A percentile compares a stretch with the other conserved stretches of the same genome.
Evolutionary conservation across 2,329 filamentous ascomycete species (phyloP).

Genomic region (Cercospora brassicicola): DNA sequence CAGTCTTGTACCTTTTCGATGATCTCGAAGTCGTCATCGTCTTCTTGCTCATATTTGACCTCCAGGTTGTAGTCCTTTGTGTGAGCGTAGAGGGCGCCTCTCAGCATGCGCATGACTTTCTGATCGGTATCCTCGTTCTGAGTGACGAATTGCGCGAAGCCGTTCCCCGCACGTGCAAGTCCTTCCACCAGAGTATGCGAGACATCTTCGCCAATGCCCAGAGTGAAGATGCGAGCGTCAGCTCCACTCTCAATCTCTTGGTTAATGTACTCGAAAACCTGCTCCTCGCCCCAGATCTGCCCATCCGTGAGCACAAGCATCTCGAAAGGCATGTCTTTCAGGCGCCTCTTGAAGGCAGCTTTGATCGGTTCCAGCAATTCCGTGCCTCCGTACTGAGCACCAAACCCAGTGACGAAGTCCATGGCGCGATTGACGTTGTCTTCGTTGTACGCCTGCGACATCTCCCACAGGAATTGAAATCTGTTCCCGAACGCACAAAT

Average conservation of each 20-base stretch:
- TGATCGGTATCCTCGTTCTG: constrained; percentile 65
- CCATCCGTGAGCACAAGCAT: constrained; percentile 60
- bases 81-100: constrained; percentile 67
- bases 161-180: constrained; percentile 58
- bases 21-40: constrained; percentile 61
- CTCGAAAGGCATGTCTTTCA: constrained; percentile 51
- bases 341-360: constrained; percentile 50
- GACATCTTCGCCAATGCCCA: constrained; percentile 57
- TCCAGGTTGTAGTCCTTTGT: constrained; percentile 64
- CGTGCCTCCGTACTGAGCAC: constrained; percentile 55
- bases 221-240: constrained; percentile 56
- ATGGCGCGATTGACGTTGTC: constrained; percentile 49
- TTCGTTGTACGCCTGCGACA: constrained; percentile 50
- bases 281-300: constrained; percentile 52
- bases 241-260: constrained; percentile 45
- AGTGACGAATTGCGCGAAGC: constrained; percentile 62
- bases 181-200: constrained; percentile 61
- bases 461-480: constrained; percentile 51
- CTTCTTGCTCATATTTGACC: constrained; percentile 54
- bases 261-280: constrained; percentile 53
- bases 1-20: constrained; percentile 59
- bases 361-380: constrained; percentile 53
- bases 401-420: constrained; percentile 46
- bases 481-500: constrained; percentile 65
- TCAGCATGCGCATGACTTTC: constrained; percentile 73